Conservation (phyloP, 352 stramenopile species). For the Bremia lactucae region DNA sequence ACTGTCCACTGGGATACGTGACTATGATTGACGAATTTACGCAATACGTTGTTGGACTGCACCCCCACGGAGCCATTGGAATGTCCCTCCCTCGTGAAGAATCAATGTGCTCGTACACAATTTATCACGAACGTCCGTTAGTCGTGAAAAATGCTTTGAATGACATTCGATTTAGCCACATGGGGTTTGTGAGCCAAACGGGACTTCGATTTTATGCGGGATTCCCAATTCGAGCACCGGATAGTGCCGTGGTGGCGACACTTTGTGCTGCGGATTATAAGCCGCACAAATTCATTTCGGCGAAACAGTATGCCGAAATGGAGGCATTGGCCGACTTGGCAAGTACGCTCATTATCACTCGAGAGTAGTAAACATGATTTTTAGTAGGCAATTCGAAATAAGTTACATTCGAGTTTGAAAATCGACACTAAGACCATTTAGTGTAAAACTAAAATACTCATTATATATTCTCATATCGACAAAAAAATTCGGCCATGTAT, state of each 20-base stretch:
- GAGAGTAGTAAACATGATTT: too few relatives aligned
- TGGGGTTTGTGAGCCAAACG: conserved; percentile 34
- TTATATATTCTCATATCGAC: too few relatives aligned
- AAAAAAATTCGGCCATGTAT: too few relatives aligned
- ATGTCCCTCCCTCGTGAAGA: conserved; percentile 34
- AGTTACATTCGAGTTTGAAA: too few relatives aligned
- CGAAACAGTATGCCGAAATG: conserved; percentile 70
- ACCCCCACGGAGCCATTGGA: conserved; percentile 16
- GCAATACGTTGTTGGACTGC: conserved; percentile 35
- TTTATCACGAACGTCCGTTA: conserved; percentile 49
- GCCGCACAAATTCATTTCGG: conserved; percentile 52
- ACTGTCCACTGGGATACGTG: conserved; percentile 50
- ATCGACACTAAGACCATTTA: too few relatives aligned
- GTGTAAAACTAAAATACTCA: too few relatives aligned
- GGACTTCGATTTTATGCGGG: conserved; percentile 60
- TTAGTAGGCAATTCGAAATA: too few relatives aligned
- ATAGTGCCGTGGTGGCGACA: conserved; percentile 40
- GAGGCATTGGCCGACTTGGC: conserved; percentile 43
- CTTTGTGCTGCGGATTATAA: conserved; percentile 42
- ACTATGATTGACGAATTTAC: conserved; percentile 45
- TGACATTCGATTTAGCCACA: conserved; percentile 54
- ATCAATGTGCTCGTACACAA: conserved; percentile 46
- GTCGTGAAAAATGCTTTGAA: conserved; percentile 51
- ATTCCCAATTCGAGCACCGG: conserved; percentile 42
- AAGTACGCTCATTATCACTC: conserved; percentile 27